Conservation (phyloP, 192 early-diverging fungal species). For the Backusella morwellensis region DNA sequence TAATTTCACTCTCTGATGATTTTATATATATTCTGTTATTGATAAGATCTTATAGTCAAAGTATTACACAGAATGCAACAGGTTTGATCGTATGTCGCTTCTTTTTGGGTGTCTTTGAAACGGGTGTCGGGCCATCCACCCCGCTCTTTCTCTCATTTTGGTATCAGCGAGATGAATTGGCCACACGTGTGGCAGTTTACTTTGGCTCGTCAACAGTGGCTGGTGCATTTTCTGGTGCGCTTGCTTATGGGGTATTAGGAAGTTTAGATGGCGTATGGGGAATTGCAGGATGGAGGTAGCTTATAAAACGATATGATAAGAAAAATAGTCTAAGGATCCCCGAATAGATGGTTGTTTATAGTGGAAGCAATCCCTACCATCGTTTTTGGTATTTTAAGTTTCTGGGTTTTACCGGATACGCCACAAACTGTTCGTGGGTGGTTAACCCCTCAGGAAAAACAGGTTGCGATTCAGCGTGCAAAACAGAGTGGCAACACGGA, state of each 20-base stretch:
- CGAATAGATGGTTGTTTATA: conserved; percentile 62
- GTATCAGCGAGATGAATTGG: conserved; percentile 26
- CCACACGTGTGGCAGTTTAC: conserved; percentile 52
- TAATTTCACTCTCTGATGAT: background rate
- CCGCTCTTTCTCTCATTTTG: conserved; percentile 27
- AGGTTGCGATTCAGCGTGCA: conserved; percentile 38
- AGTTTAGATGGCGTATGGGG: conserved; percentile 45
- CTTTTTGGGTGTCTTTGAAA: conserved; percentile 27
- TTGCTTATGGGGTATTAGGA: conserved; percentile 62
- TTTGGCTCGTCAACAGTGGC: conserved; percentile 67
- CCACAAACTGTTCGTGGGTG: conserved; percentile 36
- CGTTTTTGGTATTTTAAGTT: conserved; percentile 50
- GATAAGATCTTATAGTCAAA: conserved; percentile 10
- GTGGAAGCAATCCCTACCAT: conserved; percentile 66
- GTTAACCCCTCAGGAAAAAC: conserved; percentile 36
- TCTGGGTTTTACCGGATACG: conserved; percentile 52
- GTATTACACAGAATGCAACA: conserved; percentile 19
- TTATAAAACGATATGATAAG: background rate
- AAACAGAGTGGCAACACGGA: conserved; percentile 23
- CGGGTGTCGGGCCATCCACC: conserved; percentile 15
- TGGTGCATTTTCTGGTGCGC: conserved; percentile 69
- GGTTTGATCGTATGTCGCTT: conserved; percentile 29
- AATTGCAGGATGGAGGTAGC: conserved; percentile 57
- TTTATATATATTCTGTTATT: background rate
- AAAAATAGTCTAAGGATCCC: background rate